phyloP scores from a whole-genome alignment of 129 eudicot genomes.

The Chrysanthemum lavandulifolium region DNA sequence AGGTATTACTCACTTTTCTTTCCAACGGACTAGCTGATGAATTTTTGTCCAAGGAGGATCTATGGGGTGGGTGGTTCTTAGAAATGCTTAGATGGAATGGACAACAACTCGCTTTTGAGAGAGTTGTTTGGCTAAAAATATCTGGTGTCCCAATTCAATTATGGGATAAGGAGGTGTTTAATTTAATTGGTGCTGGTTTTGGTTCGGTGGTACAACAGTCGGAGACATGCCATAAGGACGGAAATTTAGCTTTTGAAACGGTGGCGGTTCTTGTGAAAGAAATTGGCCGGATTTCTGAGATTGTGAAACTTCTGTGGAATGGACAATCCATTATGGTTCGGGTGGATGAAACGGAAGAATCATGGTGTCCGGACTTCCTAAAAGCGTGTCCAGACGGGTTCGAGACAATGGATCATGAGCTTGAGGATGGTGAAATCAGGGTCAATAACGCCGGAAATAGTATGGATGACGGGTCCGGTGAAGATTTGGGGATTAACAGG shows the following conservation, averaged over 20 bases:
- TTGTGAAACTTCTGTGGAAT: neutral
- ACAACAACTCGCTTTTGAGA: neutral
- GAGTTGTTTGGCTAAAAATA: neutral
- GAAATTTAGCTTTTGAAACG: neutral
- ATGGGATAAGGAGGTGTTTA: neutral
- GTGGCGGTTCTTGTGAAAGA: neutral
- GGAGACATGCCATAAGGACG: neutral
- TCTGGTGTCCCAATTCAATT: neutral
- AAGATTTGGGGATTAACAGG: too few relatives aligned
- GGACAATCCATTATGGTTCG: neutral
- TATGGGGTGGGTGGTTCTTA: neutral
- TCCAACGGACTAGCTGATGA: neutral
- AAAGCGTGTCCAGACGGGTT: neutral
- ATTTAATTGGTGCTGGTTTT: neutral
- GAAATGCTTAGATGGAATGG: neutral
- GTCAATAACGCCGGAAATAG: neutral
- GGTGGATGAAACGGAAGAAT: neutral
- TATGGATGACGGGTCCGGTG: neutral
- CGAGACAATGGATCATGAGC: neutral
- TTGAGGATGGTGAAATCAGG: neutral
- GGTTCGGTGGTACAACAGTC: neutral
- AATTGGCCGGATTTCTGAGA: neutral
- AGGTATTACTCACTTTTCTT: neutral
- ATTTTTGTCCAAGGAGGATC: too few relatives aligned
- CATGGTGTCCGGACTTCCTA: neutral